A percentile compares a stretch with the other conserved stretches of the same genome.
Evolutionary conservation across 441 rosid genomes (phyloP).

Genomic region (Erodium moschatum): DNA sequence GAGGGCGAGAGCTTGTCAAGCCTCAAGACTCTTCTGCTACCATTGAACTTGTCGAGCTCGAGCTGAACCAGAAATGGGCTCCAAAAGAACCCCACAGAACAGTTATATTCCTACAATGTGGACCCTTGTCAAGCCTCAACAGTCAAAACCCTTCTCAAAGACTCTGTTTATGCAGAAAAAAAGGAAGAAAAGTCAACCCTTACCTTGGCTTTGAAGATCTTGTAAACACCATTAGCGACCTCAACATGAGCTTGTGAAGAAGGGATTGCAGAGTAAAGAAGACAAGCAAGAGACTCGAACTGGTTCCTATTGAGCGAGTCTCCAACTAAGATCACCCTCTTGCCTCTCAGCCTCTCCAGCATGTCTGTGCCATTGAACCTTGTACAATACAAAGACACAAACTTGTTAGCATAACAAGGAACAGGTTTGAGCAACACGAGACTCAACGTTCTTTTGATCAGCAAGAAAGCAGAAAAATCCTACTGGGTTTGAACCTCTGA

Average conservation of each 20-base stretch:
- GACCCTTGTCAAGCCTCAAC: neutral
- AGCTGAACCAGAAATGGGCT: conserved; percentile 32
- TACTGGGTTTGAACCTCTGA: too few species aligned
- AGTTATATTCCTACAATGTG: conserved; percentile 26
- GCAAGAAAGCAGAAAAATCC: too few species aligned
- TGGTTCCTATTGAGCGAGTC: conserved; percentile 39
- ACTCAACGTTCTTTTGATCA: neutral
- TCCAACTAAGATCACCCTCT: conserved; percentile 32
- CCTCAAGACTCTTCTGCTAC: conserved; percentile 20
- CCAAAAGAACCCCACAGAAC: conserved; percentile 35
- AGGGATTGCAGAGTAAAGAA: conserved; percentile 34
- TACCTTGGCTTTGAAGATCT: conserved; percentile 38
- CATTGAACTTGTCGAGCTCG: conserved; percentile 18
- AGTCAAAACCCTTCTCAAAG: neutral
- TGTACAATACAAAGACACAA: neutral
- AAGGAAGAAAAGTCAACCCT: neutral
- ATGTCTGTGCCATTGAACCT: conserved; percentile 38
- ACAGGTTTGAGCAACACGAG: neutral
- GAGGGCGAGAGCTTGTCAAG: conserved; percentile 24
- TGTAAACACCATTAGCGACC: conserved; percentile 13
- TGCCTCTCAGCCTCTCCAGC: conserved; percentile 34
- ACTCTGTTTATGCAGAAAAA: neutral
- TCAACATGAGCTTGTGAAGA: conserved; percentile 23
- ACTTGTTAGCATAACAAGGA: neutral
- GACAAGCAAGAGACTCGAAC: conserved; percentile 39